A percentile compares a stretch with the other conserved stretches of the same genome.
Evolutionary conservation across 768 basidiomycete genomes (phyloP).

Genomic region (Termitomyces sp.): DNA sequence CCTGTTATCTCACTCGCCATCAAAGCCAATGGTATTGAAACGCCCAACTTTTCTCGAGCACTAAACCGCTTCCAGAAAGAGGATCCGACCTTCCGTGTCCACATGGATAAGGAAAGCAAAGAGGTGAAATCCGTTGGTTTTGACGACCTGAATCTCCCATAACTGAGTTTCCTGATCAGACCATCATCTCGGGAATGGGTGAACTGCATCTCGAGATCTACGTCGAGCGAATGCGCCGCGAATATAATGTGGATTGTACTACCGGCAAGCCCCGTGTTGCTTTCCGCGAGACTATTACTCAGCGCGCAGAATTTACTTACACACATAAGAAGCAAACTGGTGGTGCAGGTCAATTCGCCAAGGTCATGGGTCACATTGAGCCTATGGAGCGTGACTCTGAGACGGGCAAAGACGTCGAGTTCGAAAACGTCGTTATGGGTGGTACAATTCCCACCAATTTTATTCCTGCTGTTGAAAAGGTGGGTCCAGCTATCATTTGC

Average conservation of each 20-base stretch:
- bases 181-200: slow-evolving; percentile 99
- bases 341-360: slow-evolving; percentile 94
- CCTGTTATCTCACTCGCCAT: slow-evolving; percentile 96
- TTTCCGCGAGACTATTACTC: slow-evolving; percentile 91
- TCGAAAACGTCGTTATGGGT: slow-evolving; percentile 87
- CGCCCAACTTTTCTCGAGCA: slow-evolving; percentile 94
- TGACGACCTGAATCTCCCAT: neutral
- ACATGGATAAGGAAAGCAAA: slow-evolving; percentile 89
- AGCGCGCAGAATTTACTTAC: slow-evolving; percentile 77
- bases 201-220: slow-evolving; percentile 99
- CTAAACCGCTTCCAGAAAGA: slow-evolving; percentile 98
- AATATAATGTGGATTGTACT: slow-evolving; percentile 89
- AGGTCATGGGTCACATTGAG: slow-evolving; percentile 86
- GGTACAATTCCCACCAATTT: slow-evolving; percentile 87
- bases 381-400: slow-evolving; percentile 73
- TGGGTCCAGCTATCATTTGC: slow-evolving; percentile 19
- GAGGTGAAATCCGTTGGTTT: slow-evolving; percentile 50
- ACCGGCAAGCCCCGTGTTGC: slow-evolving; percentile 97
- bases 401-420: slow-evolving; percentile 76
- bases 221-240: slow-evolving; percentile 97
- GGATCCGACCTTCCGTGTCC: slow-evolving; percentile 97
- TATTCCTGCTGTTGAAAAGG: slow-evolving; percentile 95
- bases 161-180: slow-evolving; percentile 37
- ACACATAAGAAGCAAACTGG: slow-evolving; percentile 99
- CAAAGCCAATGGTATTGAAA: slow-evolving; percentile 87